phyloP scores from a whole-genome alignment of 495 filamentous ascomycete species.

The Podospora anserina region DNA sequence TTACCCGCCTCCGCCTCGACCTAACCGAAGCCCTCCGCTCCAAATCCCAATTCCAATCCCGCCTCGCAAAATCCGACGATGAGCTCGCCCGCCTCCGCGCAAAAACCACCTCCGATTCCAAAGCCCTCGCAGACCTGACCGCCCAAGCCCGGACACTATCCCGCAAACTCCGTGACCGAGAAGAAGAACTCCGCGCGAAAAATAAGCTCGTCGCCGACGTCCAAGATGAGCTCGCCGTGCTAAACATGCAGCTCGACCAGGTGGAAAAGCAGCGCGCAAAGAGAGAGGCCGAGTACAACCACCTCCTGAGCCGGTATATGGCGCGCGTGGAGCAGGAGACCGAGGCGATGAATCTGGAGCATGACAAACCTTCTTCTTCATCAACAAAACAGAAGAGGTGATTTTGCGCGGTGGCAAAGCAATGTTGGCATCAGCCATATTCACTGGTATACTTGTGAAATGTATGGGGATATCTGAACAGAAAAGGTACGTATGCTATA shows the following conservation, averaged over 20 bases:
- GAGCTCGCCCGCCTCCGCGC: slow-evolving; percentile 60
- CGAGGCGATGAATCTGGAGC: slow-evolving; percentile 75
- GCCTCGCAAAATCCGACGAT: slow-evolving; percentile 55
- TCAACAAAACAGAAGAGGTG: slow-evolving; percentile 8
- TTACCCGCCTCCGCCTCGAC: slow-evolving; percentile 57
- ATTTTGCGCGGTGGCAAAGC: background rate
- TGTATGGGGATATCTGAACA: slow-evolving; percentile 6
- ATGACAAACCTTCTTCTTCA: slow-evolving; percentile 29
- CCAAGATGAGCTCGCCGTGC: slow-evolving; percentile 83
- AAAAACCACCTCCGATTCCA: slow-evolving; percentile 52
- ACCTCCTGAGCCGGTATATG: slow-evolving; percentile 90
- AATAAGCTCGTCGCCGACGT: slow-evolving; percentile 78
- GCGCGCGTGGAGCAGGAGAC: slow-evolving; percentile 78
- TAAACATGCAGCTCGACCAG: slow-evolving; percentile 86
- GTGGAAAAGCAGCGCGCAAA: slow-evolving; percentile 66
- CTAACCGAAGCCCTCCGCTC: slow-evolving; percentile 72
- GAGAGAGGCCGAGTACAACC: slow-evolving; percentile 77
- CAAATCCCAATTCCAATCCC: slow-evolving; percentile 60
- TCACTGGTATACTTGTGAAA: background rate
- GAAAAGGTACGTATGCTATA: slow-evolving; percentile 6
- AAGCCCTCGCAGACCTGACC: slow-evolving; percentile 58
- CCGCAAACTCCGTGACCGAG: slow-evolving; percentile 67
- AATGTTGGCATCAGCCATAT: background rate
- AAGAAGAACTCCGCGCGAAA: slow-evolving; percentile 83
- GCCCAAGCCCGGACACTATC: slow-evolving; percentile 59